Conservation (phyloP, 345 rosid genomes). For the Brassica cretica region DNA sequence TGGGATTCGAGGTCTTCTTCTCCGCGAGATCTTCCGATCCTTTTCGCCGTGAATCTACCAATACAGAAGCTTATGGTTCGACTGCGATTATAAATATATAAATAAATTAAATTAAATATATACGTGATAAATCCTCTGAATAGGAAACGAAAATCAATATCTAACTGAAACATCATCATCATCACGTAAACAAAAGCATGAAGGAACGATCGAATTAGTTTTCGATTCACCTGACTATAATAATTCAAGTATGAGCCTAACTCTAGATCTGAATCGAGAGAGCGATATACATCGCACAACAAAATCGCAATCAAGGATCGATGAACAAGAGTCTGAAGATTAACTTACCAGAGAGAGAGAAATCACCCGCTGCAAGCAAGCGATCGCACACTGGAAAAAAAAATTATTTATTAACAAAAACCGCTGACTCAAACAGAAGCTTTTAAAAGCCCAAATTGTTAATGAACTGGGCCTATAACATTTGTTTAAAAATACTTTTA, state of each 20-base stretch:
- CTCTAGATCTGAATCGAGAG: slow-evolving; percentile 19
- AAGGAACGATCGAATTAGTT: slow-evolving; percentile 17
- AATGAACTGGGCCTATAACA: not conserved
- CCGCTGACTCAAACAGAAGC: slow-evolving; percentile 8
- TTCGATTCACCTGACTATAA: not conserved
- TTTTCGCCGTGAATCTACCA: slow-evolving; percentile 54
- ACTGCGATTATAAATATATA: slow-evolving; percentile 5
- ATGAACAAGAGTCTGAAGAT: not conserved
- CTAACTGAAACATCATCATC: not conserved
- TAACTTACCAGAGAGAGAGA: slow-evolving; percentile 5
- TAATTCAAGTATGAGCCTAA: not conserved
- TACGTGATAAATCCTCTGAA: slow-evolving; percentile 6
- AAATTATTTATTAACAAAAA: not conserved
- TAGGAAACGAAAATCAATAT: not conserved
- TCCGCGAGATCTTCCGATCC: slow-evolving; percentile 50
- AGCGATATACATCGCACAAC: not conserved
- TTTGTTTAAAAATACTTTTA: not conserved
- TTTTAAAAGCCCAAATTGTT: not conserved
- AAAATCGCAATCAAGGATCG: not conserved
- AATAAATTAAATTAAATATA: not conserved
- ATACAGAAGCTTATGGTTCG: slow-evolving; percentile 1
- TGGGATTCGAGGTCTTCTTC: slow-evolving; percentile 40
- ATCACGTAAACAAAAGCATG: not conserved
- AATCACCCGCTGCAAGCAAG: slow-evolving; percentile 28
- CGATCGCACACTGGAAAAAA: not conserved